Conservation (phyloP, 2,329 filamentous ascomycete genomes). For the Colletotrichum kahawae region DNA sequence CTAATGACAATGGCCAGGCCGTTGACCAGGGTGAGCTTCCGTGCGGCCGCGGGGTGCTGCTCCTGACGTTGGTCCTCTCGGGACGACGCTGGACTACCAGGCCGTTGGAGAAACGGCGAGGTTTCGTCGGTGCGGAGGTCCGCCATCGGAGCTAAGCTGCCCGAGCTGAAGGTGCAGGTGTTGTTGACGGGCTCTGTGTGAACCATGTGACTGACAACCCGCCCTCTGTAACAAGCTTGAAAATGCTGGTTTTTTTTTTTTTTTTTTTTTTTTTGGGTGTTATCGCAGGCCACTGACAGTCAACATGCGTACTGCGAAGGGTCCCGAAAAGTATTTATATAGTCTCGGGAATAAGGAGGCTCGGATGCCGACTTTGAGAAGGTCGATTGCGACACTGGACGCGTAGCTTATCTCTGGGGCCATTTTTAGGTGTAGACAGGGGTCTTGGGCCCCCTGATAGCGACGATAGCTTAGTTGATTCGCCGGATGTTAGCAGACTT, state of each 20-base stretch:
- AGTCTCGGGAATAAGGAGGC: neutral
- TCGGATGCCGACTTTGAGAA: slow-evolving; percentile 13
- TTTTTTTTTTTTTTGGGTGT: neutral
- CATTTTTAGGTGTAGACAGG: neutral
- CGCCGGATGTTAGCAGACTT: neutral
- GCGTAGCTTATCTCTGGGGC: slow-evolving; percentile 9
- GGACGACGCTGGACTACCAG: neutral
- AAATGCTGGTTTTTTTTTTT: neutral
- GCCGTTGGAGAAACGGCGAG: slow-evolving; percentile 19
- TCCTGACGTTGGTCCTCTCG: neutral
- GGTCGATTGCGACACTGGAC: slow-evolving; percentile 17
- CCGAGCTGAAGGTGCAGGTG: neutral
- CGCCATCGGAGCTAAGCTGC: slow-evolving; percentile 2
- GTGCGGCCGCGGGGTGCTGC: neutral
- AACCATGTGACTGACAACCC: neutral
- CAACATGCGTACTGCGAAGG: neutral
- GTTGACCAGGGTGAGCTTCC: slow-evolving; percentile 29
- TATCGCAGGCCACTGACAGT: neutral
- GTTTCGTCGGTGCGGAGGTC: slow-evolving; percentile 15
- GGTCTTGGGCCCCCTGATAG: slow-evolving; percentile 1
- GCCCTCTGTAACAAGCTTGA: neutral
- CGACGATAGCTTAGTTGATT: neutral
- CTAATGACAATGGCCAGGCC: slow-evolving; percentile 48
- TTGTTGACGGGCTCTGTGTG: neutral
- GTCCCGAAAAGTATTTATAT: neutral